Conservation (phyloP, 2,329 filamentous ascomycete genomes). For the Epichloe amarillans region DNA sequence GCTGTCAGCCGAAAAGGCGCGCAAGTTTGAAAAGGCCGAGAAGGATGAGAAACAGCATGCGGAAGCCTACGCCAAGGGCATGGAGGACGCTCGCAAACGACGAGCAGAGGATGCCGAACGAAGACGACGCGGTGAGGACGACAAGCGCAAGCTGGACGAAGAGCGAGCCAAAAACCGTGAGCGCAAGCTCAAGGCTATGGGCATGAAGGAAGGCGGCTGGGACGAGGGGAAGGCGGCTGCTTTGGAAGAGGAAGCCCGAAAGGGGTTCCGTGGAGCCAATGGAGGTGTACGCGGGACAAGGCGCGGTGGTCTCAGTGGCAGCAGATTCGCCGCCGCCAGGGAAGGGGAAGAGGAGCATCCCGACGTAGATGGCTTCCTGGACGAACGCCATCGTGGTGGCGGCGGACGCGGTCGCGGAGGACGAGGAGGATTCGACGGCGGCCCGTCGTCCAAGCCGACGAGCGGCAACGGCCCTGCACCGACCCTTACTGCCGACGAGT, state of each 20-base stretch:
- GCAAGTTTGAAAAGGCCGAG: slow-evolving; percentile 45
- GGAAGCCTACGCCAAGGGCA: slow-evolving; percentile 37
- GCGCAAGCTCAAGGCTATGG: slow-evolving; percentile 46
- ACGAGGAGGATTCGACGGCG: slow-evolving; percentile 9
- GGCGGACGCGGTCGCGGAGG: slow-evolving; percentile 20
- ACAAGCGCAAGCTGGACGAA: slow-evolving; percentile 38
- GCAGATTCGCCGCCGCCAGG: slow-evolving; percentile 29
- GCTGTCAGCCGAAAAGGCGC: slow-evolving; percentile 41
- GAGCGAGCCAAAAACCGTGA: slow-evolving; percentile 48
- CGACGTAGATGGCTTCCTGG: slow-evolving; percentile 24
- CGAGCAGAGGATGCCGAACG: slow-evolving; percentile 39
- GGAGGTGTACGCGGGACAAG: slow-evolving; percentile 27
- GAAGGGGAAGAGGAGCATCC: slow-evolving; percentile 19
- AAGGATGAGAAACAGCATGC: slow-evolving; percentile 43
- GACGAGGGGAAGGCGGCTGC: slow-evolving; percentile 41
- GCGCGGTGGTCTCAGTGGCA: slow-evolving; percentile 25
- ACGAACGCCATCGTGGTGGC: slow-evolving; percentile 20
- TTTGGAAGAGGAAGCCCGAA: slow-evolving; percentile 26
- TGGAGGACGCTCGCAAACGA: slow-evolving; percentile 40
- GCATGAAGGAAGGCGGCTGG: slow-evolving; percentile 40
- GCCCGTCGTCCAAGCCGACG: slow-evolving; percentile 7
- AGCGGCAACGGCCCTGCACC: slow-evolving; percentile 4
- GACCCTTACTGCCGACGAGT: slow-evolving; percentile 20
- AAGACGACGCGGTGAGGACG: slow-evolving; percentile 37
- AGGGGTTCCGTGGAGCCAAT: slow-evolving; percentile 29